A percentile compares a stretch with the other conserved stretches of the same genome.
These are phyloP conservation scores for Monosporozyma unispora DNA, from an alignment of 805 yeast genomes.

Conservation along the genomic window DNA sequence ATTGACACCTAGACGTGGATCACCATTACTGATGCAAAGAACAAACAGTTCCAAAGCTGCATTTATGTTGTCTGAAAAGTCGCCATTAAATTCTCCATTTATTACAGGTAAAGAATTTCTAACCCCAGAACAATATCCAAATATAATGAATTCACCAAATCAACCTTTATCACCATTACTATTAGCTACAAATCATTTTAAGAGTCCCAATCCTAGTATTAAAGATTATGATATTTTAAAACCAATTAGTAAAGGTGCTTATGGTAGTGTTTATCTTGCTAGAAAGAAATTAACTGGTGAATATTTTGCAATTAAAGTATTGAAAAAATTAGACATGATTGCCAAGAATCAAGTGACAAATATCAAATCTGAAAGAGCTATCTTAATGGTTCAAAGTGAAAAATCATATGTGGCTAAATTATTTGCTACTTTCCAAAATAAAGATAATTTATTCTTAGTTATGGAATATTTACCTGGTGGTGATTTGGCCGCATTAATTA, in stretches of 20 bases:
- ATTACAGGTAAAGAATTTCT: conserved; percentile 39
- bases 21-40: conserved; percentile 35
- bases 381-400: conserved; percentile 94
- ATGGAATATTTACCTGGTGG: conserved; percentile 98
- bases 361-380: conserved; percentile 90
- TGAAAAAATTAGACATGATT: conserved; percentile 90
- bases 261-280: conserved; percentile 89
- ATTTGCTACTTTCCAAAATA: conserved; percentile 80
- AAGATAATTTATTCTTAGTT: conserved; percentile 78
- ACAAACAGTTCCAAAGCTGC: conserved; percentile 4
- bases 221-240: conserved; percentile 83
- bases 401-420: conserved; percentile 89
- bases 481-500: conserved; percentile 80
- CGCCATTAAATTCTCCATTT: conserved; percentile 55
- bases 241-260: conserved; percentile 95
- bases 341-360: conserved; percentile 94
- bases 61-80: conserved; percentile 14
- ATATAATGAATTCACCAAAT: conserved; percentile 29
- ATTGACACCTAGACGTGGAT: conserved; percentile 45
- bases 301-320: conserved; percentile 86
- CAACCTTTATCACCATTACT: conserved; percentile 77
- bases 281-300: conserved; percentile 83
- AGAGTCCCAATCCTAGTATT: conserved; percentile 60
- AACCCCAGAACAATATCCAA: conserved; percentile 28
- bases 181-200: conserved; percentile 50